These are phyloP conservation scores for Catharanthus roseus DNA, from an alignment of 257 asterid genomes.

Conservation along the genomic window DNA sequence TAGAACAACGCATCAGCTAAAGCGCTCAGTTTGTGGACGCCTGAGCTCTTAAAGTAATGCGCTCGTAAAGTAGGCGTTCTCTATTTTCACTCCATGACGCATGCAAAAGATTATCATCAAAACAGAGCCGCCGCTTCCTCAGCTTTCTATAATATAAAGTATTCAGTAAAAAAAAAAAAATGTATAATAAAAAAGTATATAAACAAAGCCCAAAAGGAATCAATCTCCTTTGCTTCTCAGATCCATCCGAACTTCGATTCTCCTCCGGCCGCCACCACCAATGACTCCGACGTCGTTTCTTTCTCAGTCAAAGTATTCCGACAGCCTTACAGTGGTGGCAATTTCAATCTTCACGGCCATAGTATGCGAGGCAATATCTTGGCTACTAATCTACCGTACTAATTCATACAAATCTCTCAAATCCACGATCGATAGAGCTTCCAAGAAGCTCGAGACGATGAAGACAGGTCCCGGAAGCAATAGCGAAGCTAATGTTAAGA, in stretches of 20 bases:
- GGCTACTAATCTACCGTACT: slow-evolving; percentile 92
- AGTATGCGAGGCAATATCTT: slow-evolving; percentile 86
- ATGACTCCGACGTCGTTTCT: slow-evolving; percentile 60
- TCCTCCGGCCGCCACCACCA: background rate
- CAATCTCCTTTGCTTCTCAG: background rate
- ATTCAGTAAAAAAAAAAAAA: no score
- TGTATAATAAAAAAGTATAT: no score
- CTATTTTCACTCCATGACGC: no score
- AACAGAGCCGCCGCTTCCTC: no score
- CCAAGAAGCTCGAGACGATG: slow-evolving; percentile 93
- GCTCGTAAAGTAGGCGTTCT: no score
- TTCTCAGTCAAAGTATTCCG: slow-evolving; percentile 55
- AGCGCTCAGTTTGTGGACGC: no score
- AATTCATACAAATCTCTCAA: slow-evolving; percentile 84
- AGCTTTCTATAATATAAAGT: no score
- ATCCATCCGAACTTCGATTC: background rate
- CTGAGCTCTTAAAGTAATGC: no score
- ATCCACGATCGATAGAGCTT: slow-evolving; percentile 91
- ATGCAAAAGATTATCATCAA: no score
- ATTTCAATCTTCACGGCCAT: slow-evolving; percentile 79
- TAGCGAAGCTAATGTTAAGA: slow-evolving; percentile 30
- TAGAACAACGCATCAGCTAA: no score
- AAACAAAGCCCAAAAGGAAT: no score
- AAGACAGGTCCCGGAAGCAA: slow-evolving; percentile 47
- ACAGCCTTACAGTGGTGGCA: slow-evolving; percentile 64